A percentile compares a stretch with the other conserved stretches of the same genome.
phyloP scores from a whole-genome alignment of 108 stramenopile genomes.

The Conticribra guillardii region DNA sequence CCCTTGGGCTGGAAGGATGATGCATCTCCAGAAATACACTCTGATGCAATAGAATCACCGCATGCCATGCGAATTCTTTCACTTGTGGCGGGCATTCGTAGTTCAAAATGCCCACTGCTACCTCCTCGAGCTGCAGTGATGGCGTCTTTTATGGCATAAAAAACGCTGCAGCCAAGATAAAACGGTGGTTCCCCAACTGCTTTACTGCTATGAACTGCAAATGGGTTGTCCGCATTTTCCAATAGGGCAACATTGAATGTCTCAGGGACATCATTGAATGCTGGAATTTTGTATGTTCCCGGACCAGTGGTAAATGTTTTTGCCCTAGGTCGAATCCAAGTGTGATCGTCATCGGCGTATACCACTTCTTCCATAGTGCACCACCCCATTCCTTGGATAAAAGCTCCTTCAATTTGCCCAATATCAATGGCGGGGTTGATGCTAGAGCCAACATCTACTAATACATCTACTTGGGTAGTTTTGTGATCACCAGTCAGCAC shows the following conservation, averaged over 20 bases:
- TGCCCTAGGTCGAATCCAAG: slow-evolving; percentile 87
- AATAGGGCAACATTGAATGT: slow-evolving; percentile 88
- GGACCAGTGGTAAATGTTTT: slow-evolving; percentile 90
- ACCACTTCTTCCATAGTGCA: slow-evolving; percentile 93
- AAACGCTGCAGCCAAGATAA: slow-evolving; percentile 87
- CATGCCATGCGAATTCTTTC: slow-evolving; percentile 84
- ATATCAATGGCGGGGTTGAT: slow-evolving; percentile 97
- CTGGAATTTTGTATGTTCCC: slow-evolving; percentile 97
- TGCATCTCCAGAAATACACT: slow-evolving; percentile 38
- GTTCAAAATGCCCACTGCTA: slow-evolving; percentile 71
- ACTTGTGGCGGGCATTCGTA: slow-evolving; percentile 88
- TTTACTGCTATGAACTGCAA: slow-evolving; percentile 94
- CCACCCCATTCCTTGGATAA: slow-evolving; percentile 97
- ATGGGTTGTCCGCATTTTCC: slow-evolving; percentile 85
- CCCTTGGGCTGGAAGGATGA: slow-evolving; percentile 47
- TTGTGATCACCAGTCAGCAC: slow-evolving; percentile 88
- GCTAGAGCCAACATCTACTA: slow-evolving; percentile 89
- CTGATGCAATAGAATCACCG: slow-evolving; percentile 63
- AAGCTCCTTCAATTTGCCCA: slow-evolving; percentile 97
- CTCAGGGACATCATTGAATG: slow-evolving; percentile 94
- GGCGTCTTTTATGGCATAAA: slow-evolving; percentile 95
- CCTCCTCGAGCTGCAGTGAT: slow-evolving; percentile 66
- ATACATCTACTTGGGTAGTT: slow-evolving; percentile 80
- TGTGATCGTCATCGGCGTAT: slow-evolving; percentile 92
- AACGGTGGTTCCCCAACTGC: slow-evolving; percentile 97